Percentiles rank a stretch among this genome's conserved stretches.
Evolutionary conservation across 257 asterid genomes (phyloP).

Genomic region (Solanum ahanhuiri): DNA sequence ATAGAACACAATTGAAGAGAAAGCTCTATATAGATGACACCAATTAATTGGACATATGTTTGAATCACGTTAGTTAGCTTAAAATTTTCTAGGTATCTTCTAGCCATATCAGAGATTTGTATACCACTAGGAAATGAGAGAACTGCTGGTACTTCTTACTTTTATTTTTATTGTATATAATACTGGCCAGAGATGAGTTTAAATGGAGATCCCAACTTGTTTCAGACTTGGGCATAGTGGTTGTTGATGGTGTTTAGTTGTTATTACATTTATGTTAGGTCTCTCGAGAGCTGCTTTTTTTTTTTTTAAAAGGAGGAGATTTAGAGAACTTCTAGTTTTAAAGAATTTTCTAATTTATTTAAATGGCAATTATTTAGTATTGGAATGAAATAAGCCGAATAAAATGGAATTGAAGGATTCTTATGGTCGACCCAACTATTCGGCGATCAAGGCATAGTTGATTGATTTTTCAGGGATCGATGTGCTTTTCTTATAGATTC

Average conservation of each 20-base stretch:
- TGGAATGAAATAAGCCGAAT: not conserved
- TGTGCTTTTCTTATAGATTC: not conserved
- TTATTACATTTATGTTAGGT: not conserved
- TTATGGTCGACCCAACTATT: not conserved
- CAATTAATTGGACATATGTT: not conserved
- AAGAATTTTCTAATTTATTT: not conserved
- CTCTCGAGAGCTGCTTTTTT: not conserved
- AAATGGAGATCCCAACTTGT: not conserved
- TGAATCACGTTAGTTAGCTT: not conserved
- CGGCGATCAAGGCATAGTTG: not conserved
- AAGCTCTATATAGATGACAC: not conserved
- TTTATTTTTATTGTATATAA: not conserved
- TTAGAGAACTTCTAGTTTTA: not conserved
- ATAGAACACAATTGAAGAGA: not conserved
- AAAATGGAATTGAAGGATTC: not conserved
- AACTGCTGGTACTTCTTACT: not conserved
- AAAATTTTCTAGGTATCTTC: not conserved
- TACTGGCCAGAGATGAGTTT: not conserved
- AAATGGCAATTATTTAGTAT: not conserved
- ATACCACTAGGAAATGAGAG: not conserved
- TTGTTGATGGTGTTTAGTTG: not conserved
- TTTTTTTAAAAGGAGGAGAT: not conserved
- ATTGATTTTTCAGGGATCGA: not conserved
- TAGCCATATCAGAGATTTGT: not conserved
- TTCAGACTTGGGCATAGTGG: not conserved